A percentile compares a stretch with the other conserved stretches of the same genome.
These are phyloP conservation scores for Danielia reshetovae DNA, from an alignment of 805 yeast genomes.

Conservation along the genomic window DNA sequence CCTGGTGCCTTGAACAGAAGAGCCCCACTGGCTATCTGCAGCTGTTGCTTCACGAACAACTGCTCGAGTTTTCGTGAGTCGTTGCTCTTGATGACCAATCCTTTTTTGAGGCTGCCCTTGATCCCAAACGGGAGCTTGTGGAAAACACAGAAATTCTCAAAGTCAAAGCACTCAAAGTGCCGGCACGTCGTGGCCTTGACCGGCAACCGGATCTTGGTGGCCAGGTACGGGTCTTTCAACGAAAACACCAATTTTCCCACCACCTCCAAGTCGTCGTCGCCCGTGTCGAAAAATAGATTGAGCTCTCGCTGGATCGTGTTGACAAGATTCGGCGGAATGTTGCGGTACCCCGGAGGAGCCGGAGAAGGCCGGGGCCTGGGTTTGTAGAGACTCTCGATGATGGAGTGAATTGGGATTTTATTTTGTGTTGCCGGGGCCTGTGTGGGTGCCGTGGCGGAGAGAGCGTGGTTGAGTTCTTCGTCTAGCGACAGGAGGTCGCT, in stretches of 20 bases:
- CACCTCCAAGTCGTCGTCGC: conserved; percentile 28
- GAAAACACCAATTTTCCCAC: conserved; percentile 36
- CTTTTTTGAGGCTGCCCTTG: conserved; percentile 19
- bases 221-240: conserved; percentile 38
- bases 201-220: conserved; percentile 36
- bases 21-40: conserved; percentile 8
- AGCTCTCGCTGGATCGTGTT: conserved; percentile 28
- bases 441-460: conserved; percentile 7
- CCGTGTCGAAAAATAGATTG: conserved; percentile 15
- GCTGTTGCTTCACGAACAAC: conserved; percentile 12
- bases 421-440: conserved; percentile 2
- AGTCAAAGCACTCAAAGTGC: conserved; percentile 45
- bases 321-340: conserved; percentile 26
- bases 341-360: conserved; percentile 19
- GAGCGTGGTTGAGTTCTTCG: conserved; percentile 11
- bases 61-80: conserved; percentile 16
- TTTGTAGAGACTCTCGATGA: conserved; percentile 8
- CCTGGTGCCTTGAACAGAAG: conserved; percentile 9
- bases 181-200: conserved; percentile 34
- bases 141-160: conserved; percentile 37
- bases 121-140: conserved; percentile 31
- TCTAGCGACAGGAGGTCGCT: conserved; percentile 14
- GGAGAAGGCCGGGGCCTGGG: conserved; percentile 8
- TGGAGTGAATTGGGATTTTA: conserved; percentile 4
- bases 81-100: conserved; percentile 24